Evolutionary conservation across 257 asterid species (phyloP).

Genomic region (Nicotiana knightiana): DNA sequence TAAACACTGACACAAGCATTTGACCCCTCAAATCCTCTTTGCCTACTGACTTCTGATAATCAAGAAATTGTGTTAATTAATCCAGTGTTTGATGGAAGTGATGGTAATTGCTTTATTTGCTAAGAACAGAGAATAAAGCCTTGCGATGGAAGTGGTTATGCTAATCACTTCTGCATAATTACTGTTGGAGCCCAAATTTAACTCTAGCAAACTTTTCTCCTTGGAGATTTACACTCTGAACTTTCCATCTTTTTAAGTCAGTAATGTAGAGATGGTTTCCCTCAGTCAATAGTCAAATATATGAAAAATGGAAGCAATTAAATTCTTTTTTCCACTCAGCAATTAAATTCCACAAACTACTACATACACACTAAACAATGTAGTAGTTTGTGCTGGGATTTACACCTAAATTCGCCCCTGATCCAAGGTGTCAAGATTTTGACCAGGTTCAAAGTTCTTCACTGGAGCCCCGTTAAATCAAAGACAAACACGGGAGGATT

Average conservation of each 20-base stretch:
- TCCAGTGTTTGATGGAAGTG: neutral
- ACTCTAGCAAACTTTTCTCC: too few relatives aligned
- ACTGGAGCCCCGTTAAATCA: too few relatives aligned
- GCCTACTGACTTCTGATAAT: neutral
- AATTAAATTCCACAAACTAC: neutral
- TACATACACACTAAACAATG: neutral
- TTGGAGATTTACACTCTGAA: too few relatives aligned
- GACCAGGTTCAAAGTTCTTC: too few relatives aligned
- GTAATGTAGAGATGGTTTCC: neutral
- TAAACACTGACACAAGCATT: neutral
- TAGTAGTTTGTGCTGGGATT: too few relatives aligned
- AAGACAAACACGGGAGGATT: too few relatives aligned
- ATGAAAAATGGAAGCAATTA: neutral
- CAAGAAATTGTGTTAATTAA: neutral
- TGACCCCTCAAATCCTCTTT: too few relatives aligned
- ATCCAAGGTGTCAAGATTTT: too few relatives aligned
- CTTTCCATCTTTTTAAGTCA: too few relatives aligned
- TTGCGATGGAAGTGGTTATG: neutral
- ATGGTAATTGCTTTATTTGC: neutral
- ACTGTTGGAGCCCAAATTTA: too few relatives aligned
- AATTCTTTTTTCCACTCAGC: neutral
- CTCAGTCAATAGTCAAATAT: neutral
- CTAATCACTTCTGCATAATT: too few relatives aligned
- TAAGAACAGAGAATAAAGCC: neutral
- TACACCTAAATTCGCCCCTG: too few relatives aligned